Evolutionary conservation across 2,329 filamentous ascomycete genomes (phyloP).

Genomic region (Colletotrichum eleusines): DNA sequence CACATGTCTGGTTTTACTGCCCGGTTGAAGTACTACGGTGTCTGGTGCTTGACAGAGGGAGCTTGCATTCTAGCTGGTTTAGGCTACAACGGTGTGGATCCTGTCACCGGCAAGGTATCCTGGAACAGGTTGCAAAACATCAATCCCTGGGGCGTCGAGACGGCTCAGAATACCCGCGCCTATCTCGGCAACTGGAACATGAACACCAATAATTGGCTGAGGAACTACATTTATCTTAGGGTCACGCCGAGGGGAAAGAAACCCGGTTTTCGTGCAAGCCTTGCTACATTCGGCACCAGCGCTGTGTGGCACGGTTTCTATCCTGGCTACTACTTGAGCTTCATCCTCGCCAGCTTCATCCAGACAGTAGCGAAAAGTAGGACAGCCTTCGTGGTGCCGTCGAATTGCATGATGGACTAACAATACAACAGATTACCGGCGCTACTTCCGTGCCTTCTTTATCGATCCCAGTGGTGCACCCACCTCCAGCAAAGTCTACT

Average conservation of each 20-base stretch:
- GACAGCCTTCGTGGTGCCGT: conserved; percentile 43
- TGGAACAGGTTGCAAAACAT: conserved; percentile 94
- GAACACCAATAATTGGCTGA: conserved; percentile 96
- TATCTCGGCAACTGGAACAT: conserved; percentile 98
- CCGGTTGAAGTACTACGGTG: conserved; percentile 95
- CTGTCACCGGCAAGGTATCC: conserved; percentile 83
- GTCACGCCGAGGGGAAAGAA: conserved; percentile 97
- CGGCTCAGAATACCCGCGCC: conserved; percentile 91
- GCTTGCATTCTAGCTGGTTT: conserved; percentile 94
- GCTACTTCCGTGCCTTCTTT: conserved; percentile 93
- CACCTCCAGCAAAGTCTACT: conserved; percentile 82
- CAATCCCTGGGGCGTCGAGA: conserved; percentile 85
- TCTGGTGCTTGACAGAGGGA: conserved; percentile 93
- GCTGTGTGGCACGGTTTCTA: conserved; percentile 99
- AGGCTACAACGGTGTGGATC: conserved; percentile 93
- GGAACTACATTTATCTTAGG: conserved; percentile 94
- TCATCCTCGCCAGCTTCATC: conserved; percentile 89
- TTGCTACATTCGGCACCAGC: conserved; percentile 94
- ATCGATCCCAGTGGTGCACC: conserved; percentile 78
- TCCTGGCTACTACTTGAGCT: conserved; percentile 93
- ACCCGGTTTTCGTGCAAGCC: conserved; percentile 92
- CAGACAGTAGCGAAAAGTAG: conserved; percentile 96
- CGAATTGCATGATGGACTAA: conserved; percentile 36
- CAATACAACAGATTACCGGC: conserved; percentile 78
- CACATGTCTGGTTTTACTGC: conserved; percentile 87